Base-by-base conservation (phyloP, 352 stramenopile species). In the Phytophthora colocasiae region DNA sequence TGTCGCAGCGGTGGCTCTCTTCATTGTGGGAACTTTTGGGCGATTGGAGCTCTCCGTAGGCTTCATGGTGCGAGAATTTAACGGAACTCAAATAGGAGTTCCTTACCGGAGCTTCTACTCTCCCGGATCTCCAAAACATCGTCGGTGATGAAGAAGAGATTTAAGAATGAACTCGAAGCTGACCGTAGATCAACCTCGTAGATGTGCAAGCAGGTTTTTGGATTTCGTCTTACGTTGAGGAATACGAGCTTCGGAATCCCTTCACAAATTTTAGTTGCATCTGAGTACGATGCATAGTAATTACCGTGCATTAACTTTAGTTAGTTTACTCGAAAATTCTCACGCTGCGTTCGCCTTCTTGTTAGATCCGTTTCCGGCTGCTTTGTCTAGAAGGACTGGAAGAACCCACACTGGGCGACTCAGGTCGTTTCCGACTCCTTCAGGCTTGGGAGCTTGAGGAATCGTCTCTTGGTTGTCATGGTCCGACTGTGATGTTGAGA, bases 371-470 rank as follows among this genome's bases (percentile, higher is more conserved):
- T 17, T 88, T 88, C 55, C 83, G 77, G 12, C 64, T 75, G 43
- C 62, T 81, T 8, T 66, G 65, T 12, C 63, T 63, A 70, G 72
- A 50, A 45, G 79, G 69, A 49, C 68, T 79, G 9, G 63, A 73
- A 14, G 61, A 81, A 59, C 58, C 76, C 12, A 69, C 66, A 12
- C 71, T 85, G 5, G 79, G 79, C 15, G 79, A 85, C 63, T 88
- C 77, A 10, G 58, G 65, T 34, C 79, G 74, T 39, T 88, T 88
- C n/a, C 79, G 74, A 34, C 75, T 83, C 11, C 71, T 27, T 85
- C 77, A 11, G 44, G 52, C 36, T 65, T 73, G 0, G 29, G n/a
- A 50, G 27, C 43, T 36, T 38, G 10, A 6, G 49, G 15, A 34
- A 40, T 41, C 44, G 55, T 44, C 11, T 52, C 59, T 31, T 73